Percentiles rank a stretch among this genome's conserved stretches.
These are phyloP conservation scores for Arthroderma uncinatum DNA, from an alignment of 2,329 filamentous ascomycete species.

Conservation along the genomic window DNA sequence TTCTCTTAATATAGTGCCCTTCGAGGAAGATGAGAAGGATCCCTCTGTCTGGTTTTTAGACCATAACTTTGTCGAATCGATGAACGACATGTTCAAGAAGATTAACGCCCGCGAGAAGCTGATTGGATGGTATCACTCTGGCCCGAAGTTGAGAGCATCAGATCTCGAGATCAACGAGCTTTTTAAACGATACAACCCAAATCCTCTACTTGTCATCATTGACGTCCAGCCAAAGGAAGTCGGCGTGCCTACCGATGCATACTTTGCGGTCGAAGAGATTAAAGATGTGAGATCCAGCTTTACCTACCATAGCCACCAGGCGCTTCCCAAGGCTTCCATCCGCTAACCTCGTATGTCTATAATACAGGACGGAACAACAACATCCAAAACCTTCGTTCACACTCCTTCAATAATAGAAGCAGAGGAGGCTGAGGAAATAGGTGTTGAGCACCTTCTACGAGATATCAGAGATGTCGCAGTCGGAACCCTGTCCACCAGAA, in stretches of 20 bases:
- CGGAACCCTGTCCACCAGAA: constrained; percentile 87
- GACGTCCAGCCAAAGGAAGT: constrained; percentile 98
- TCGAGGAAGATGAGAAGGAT: constrained; percentile 98
- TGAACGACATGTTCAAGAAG: constrained; percentile 99
- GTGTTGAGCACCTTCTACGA: constrained; percentile 91
- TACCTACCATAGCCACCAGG: not conserved
- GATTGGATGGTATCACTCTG: constrained; percentile 99
- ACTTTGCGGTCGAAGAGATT: constrained; percentile 98
- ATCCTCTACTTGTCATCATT: constrained; percentile 92
- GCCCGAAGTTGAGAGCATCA: constrained; percentile 88
- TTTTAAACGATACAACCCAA: constrained; percentile 97
- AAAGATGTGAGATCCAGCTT: constrained; percentile 64
- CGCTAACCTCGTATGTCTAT: not conserved
- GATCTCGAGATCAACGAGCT: constrained; percentile 99
- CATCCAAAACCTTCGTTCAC: constrained; percentile 94
- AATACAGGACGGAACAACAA: constrained; percentile 86
- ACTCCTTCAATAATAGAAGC: constrained; percentile 97
- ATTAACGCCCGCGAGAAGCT: constrained; percentile 98
- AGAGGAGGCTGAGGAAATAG: constrained; percentile 97
- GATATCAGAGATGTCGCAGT: constrained; percentile 98
- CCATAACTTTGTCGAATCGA: constrained; percentile 98
- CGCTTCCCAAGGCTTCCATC: not conserved
- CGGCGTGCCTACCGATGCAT: constrained; percentile 93
- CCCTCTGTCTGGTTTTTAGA: constrained; percentile 98
- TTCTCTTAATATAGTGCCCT: constrained; percentile 57